Evolutionary conservation across 495 filamentous ascomycete species (phyloP), one percentile per base, ranked within the genome.

Genomic region (Penicillium coffeae): DNA sequence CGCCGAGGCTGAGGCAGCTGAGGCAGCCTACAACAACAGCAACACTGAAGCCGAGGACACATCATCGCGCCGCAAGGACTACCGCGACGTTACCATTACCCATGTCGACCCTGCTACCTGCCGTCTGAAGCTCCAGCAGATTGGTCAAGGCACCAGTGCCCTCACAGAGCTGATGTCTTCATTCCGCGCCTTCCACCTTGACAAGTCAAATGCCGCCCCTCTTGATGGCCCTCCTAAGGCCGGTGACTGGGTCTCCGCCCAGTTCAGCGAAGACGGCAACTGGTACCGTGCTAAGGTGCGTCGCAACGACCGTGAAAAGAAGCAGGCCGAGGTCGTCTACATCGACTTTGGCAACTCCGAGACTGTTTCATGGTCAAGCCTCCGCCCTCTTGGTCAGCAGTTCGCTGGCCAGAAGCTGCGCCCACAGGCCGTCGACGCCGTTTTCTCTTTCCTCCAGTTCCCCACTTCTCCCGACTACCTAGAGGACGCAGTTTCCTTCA

Each of bases 331-430:
- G 68, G 83, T 99, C 4, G 65, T 91, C 12, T 99, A 96, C 71
- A 82, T 97, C 52, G 94, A 99, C 70, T 99, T 92, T 66, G 94
- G 94, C 50, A 97, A 99, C 76, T 84, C 81, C 16, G 94, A 97
- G 72, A 80, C 81, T 58, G 71, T 92, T 30, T 83, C 90, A 2
- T 97, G 90, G 89, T 81, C 82, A 8, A 73, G 75, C 38, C 82
- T 99, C 19, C 85, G 93, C 18, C 80, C 91, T 21, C 77, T 97
- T 21, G 77, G 77, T 40, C 82, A 88, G 58, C 85, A 91, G 61
- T 97, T 96, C 77, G 77, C 76, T 10, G 67, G 77, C 13, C 81
- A 87, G 65, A 89, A 84, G 66, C 83, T 99, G 25, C 87, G 85
- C 57, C 70, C 88, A 0, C 94, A 99, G 70, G 92, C 94, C 9